Conservation (phyloP, 345 rosid genomes). For the Kandelia obovata region DNA sequence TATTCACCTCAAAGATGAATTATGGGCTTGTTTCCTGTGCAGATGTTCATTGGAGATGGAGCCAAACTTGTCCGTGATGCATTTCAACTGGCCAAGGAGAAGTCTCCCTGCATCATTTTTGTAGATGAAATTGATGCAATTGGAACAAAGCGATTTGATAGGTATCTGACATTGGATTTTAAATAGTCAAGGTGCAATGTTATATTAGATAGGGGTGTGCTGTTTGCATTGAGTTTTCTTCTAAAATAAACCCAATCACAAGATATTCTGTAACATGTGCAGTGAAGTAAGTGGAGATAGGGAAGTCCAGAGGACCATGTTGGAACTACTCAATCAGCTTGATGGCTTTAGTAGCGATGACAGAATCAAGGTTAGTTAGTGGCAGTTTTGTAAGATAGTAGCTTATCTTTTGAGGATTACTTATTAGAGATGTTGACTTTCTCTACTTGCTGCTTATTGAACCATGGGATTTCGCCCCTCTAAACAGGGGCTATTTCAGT, state of each 20-base stretch:
- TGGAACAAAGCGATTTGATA: conserved; percentile 97
- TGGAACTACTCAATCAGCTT: conserved; percentile 96
- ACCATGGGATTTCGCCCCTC: background rate
- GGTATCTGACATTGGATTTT: conserved; percentile 37
- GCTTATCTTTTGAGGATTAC: background rate
- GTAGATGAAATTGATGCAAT: conserved; percentile 99
- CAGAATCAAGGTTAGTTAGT: conserved; percentile 70
- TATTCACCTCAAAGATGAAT: background rate
- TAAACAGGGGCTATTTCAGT: no score
- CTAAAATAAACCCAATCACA: background rate
- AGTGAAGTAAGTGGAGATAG: conserved; percentile 99
- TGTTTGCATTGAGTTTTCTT: no score
- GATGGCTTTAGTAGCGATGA: conserved; percentile 99
- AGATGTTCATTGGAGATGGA: conserved; percentile 99
- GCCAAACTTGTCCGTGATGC: conserved; percentile 99
- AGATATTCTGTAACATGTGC: conserved; percentile 20
- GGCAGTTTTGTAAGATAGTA: background rate
- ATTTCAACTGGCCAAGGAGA: conserved; percentile 97
- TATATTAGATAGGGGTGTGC: no score
- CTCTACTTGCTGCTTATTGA: background rate
- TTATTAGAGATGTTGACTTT: background rate
- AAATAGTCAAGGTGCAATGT: background rate
- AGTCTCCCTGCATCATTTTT: conserved; percentile 98
- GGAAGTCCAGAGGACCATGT: conserved; percentile 99
- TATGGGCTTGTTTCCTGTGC: conserved; percentile 9